Evolutionary conservation across 176 grass and related monocot genomes (phyloP).

Genomic region (Chloris gayana): DNA sequence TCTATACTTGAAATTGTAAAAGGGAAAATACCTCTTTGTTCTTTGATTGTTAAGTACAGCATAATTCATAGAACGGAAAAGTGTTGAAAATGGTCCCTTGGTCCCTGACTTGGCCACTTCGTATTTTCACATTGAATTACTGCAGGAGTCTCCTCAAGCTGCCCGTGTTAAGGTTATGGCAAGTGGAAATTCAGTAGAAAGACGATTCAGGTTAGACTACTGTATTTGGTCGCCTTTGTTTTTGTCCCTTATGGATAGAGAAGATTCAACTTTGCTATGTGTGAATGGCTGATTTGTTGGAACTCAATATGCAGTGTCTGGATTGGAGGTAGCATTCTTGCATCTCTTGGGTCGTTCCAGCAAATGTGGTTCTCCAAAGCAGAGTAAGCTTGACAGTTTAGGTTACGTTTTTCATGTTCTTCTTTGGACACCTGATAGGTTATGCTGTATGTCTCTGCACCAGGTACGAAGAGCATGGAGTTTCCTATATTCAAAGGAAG

Average conservation of each 20-base stretch:
- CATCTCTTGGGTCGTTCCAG: conserved; percentile 99
- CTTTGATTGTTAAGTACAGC: neutral
- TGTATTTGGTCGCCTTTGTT: conserved; percentile 22
- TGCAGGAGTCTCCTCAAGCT: conserved; percentile 86
- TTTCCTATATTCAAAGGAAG: conserved; percentile 98
- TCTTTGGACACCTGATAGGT: conserved; percentile 6
- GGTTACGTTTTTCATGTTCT: neutral
- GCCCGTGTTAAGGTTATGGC: conserved; percentile 99
- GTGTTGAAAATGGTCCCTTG: conserved; percentile 28
- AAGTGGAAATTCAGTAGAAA: conserved; percentile 91
- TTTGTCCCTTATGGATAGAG: neutral
- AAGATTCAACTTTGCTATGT: conserved; percentile 8
- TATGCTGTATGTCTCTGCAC: conserved; percentile 8
- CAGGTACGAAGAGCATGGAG: conserved; percentile 97
- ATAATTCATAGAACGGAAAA: neutral
- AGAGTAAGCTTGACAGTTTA: conserved; percentile 65
- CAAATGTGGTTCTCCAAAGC: conserved; percentile 99
- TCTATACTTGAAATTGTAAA: neutral
- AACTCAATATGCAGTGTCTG: conserved; percentile 69
- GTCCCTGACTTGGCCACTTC: neutral
- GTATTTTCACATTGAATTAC: conserved; percentile 37
- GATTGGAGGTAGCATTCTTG: conserved; percentile 99
- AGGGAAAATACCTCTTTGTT: conserved; percentile 12
- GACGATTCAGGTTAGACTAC: conserved; percentile 79
- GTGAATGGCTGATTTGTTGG: conserved; percentile 23